These are phyloP conservation scores for Xylaria multiplex DNA, from an alignment of 2,329 filamentous ascomycete species.

Conservation along the genomic window DNA sequence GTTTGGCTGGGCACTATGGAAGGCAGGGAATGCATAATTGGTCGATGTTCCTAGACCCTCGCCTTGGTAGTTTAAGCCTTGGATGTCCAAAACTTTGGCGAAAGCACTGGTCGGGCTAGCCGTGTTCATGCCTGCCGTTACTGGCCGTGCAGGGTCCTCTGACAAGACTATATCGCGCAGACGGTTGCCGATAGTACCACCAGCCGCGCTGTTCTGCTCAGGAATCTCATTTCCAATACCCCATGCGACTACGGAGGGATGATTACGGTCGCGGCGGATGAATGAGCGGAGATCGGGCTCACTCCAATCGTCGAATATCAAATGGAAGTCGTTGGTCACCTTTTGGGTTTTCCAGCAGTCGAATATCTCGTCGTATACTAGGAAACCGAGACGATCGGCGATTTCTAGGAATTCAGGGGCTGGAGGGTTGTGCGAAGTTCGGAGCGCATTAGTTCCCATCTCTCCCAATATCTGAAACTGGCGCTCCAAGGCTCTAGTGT, in stretches of 20 bases:
- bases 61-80: conserved; percentile 67
- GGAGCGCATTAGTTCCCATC: conserved; percentile 61
- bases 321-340: conserved; percentile 59
- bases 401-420: conserved; percentile 61
- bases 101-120: conserved; percentile 55
- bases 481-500: conserved; percentile 58
- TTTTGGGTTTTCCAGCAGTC: conserved; percentile 62
- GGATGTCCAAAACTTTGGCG: conserved; percentile 56
- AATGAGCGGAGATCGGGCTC: conserved; percentile 63
- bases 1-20: conserved; percentile 56
- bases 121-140: conserved; percentile 59
- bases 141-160: conserved; percentile 60
- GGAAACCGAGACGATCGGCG: conserved; percentile 59
- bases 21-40: conserved; percentile 44
- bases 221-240: conserved; percentile 64
- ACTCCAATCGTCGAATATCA: conserved; percentile 63
- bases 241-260: conserved; percentile 63
- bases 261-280: conserved; percentile 64
- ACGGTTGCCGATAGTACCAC: conserved; percentile 41
- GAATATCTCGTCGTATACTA: conserved; percentile 65
- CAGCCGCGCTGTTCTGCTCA: conserved; percentile 53
- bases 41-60: conserved; percentile 51
- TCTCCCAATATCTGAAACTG: conserved; percentile 61
- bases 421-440: conserved; percentile 64
- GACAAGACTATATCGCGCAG: conserved; percentile 56